phyloP scores from a whole-genome alignment of 306 rosid genomes.

The Castanea crenata region DNA sequence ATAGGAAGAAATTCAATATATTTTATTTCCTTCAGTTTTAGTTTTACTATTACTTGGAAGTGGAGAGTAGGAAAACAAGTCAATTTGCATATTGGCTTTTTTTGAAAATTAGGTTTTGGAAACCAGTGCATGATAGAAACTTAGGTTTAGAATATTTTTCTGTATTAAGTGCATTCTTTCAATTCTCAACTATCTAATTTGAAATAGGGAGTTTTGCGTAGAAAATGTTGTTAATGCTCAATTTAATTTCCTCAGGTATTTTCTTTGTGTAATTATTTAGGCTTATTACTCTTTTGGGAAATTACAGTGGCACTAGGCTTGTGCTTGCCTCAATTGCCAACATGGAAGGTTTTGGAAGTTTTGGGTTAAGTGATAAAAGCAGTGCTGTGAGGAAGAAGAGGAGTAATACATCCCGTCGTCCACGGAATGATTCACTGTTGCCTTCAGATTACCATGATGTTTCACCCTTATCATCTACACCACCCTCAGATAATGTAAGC shows the following conservation, averaged over 20 bases:
- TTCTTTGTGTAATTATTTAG: not conserved
- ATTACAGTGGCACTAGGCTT: slow-evolving; percentile 8
- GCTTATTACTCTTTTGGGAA: not conserved
- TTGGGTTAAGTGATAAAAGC: slow-evolving; percentile 17
- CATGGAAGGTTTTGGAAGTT: slow-evolving; percentile 32
- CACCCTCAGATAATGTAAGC: slow-evolving; percentile 34
- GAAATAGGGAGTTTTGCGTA: not conserved
- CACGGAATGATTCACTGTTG: slow-evolving; percentile 28
- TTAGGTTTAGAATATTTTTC: not conserved
- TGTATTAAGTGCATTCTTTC: not conserved
- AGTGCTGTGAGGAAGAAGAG: slow-evolving; percentile 34
- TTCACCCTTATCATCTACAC: slow-evolving; percentile 30
- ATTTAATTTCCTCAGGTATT: not conserved
- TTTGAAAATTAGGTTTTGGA: not conserved
- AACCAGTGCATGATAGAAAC: not conserved
- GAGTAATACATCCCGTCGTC: slow-evolving; percentile 28
- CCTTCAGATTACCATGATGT: slow-evolving; percentile 29
- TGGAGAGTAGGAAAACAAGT: not conserved
- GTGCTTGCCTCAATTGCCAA: not conserved
- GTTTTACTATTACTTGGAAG: not conserved
- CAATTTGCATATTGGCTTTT: not conserved
- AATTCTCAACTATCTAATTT: not conserved
- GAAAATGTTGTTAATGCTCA: not conserved
- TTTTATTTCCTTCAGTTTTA: not conserved
- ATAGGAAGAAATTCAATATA: not conserved